phyloP scores from a whole-genome alignment of 306 rosid genomes.

The Trifolium repens region DNA sequence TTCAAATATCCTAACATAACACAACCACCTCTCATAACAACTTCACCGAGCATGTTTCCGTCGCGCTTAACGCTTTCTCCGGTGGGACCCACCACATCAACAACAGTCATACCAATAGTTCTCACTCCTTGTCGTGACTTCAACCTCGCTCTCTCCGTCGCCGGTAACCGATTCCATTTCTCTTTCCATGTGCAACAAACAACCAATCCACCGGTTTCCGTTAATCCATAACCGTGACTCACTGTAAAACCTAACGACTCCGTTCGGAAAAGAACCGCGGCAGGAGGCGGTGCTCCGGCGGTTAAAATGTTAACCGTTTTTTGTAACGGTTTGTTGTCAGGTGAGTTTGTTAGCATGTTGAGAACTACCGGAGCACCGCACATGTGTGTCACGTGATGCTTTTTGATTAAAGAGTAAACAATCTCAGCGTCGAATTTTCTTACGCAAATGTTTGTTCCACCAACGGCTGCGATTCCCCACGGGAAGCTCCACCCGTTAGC shows the following conservation, averaged over 20 bases:
- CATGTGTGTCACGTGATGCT: conserved; percentile 69
- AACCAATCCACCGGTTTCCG: conserved; percentile 57
- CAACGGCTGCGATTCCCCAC: conserved; percentile 74
- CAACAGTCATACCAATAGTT: conserved; percentile 46
- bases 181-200: conserved; percentile 72
- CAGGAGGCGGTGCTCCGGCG: conserved; percentile 74
- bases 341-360: conserved; percentile 62
- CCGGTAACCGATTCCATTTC: conserved; percentile 64
- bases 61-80: conserved; percentile 56
- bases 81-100: conserved; percentile 53
- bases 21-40: conserved; percentile 56
- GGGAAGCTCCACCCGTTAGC: conserved; percentile 75
- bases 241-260: conserved; percentile 65
- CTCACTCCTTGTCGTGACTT: conserved; percentile 81
- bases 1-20: conserved; percentile 73
- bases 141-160: conserved; percentile 62
- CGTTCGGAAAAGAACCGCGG: conserved; percentile 53
- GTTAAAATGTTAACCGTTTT: conserved; percentile 60
- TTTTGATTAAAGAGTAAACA: conserved; percentile 48
- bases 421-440: conserved; percentile 52
- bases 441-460: conserved; percentile 67
- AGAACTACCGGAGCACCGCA: conserved; percentile 78
- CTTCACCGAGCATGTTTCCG: conserved; percentile 57
- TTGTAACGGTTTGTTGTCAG: conserved; percentile 38
- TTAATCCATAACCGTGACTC: conserved; percentile 70